A percentile compares a stretch with the other conserved stretches of the same genome.
phyloP scores from a whole-genome alignment of 2,329 filamentous ascomycete genomes.

The Fusarium subtropicale region DNA sequence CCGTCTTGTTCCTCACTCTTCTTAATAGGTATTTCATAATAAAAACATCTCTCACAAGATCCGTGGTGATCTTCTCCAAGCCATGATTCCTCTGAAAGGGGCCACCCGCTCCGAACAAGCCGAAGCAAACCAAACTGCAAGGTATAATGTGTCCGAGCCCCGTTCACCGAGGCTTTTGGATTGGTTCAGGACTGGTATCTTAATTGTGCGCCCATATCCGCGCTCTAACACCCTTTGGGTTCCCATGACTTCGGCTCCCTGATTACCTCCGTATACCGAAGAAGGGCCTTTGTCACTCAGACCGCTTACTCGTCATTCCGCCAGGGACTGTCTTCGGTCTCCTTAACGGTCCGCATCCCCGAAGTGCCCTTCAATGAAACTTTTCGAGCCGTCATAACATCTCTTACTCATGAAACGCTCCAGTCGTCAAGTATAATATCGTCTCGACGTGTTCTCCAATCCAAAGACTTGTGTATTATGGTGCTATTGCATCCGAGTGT shows the following conservation, averaged over 20 bases:
- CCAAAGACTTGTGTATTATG: constrained; percentile 19
- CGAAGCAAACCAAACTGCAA: constrained; percentile 13
- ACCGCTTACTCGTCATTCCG: constrained; percentile 4
- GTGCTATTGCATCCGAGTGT: constrained; percentile 12
- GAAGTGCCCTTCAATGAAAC: constrained; percentile 1
- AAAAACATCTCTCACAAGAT: constrained; percentile 8
- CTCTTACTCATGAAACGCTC: constrained; percentile 11
- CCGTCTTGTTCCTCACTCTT: constrained; percentile 6
- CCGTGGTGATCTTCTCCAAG: constrained; percentile 11
- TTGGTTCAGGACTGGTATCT: constrained; percentile 14
- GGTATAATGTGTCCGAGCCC: constrained; percentile 28
- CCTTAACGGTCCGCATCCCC: constrained; percentile 22
- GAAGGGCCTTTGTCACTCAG: background rate
- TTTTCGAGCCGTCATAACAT: constrained; percentile 7
- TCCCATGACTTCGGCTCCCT: constrained; percentile 6
- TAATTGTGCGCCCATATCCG: constrained; percentile 11
- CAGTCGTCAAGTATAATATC: constrained; percentile 33
- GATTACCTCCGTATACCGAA: constrained; percentile 10
- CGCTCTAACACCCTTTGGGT: constrained; percentile 7
- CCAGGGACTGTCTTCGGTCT: constrained; percentile 25
- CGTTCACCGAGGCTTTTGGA: constrained; percentile 9
- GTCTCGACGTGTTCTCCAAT: constrained; percentile 17
- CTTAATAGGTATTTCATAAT: constrained; percentile 19
- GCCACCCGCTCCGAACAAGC: constrained; percentile 17
- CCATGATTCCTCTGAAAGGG: constrained; percentile 1